These are phyloP conservation scores for Elsinoe australis DNA, from an alignment of 2,329 filamentous ascomycete species.

Conservation along the genomic window DNA sequence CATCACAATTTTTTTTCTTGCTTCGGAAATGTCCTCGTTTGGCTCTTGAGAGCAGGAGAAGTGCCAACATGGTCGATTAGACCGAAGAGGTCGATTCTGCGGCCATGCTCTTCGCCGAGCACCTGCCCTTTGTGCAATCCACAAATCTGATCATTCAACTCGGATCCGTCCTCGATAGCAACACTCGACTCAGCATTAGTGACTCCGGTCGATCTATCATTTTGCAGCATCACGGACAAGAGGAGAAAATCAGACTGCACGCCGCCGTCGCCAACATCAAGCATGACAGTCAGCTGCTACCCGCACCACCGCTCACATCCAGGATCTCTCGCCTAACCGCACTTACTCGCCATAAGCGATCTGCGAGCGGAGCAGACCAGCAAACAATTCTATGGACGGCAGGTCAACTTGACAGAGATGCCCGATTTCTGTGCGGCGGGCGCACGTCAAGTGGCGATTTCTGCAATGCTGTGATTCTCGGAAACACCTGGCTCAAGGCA, in stretches of 20 bases:
- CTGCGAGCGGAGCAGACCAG: not conserved
- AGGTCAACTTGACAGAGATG: not conserved
- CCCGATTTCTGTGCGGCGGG: not conserved
- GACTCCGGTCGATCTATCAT: not conserved
- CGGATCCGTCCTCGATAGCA: constrained; percentile 6
- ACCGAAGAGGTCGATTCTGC: too few relatives aligned
- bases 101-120: constrained; percentile 12
- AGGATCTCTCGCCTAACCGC: constrained; percentile 2
- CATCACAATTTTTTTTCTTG: too few relatives aligned
- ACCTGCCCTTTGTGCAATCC: constrained; percentile 11
- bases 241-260: constrained; percentile 4
- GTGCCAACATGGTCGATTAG: too few relatives aligned
- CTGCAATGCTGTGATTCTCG: not conserved
- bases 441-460: not conserved
- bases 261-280: not conserved
- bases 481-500: not conserved
- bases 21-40: too few relatives aligned
- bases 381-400: constrained; percentile 8
- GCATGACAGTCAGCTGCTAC: constrained; percentile 7
- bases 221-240: constrained; percentile 2
- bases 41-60: too few relatives aligned
- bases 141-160: constrained; percentile 14
- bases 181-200: constrained; percentile 3
- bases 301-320: not conserved
- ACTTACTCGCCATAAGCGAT: not conserved